Percentiles rank a stretch among this genome's conserved stretches.
Evolutionary conservation across 345 rosid species (phyloP).

Genomic region (Cardamine occulta): DNA sequence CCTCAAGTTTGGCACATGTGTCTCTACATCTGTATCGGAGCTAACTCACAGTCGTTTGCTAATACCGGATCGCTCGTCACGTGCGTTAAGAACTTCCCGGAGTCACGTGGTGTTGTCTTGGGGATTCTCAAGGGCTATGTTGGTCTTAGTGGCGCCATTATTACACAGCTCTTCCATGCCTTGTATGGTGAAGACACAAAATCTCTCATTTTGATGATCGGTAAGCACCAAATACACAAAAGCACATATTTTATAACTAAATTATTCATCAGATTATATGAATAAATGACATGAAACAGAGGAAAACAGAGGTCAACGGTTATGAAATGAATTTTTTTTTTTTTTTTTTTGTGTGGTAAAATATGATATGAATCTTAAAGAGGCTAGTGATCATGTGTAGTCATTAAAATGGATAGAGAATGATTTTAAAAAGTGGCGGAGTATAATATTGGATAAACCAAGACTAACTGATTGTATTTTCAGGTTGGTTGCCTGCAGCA

Average conservation of each 20-base stretch:
- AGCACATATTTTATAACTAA: too few species aligned
- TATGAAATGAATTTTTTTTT: background rate
- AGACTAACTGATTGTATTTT: slow-evolving; percentile 2
- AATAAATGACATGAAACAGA: slow-evolving; percentile 11
- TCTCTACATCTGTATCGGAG: slow-evolving; percentile 53
- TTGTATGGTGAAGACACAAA: slow-evolving; percentile 51
- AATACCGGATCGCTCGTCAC: slow-evolving; percentile 59
- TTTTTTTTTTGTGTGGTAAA: too few species aligned
- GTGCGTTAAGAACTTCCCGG: slow-evolving; percentile 65
- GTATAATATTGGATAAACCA: too few species aligned
- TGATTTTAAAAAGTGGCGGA: too few species aligned
- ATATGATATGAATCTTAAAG: slow-evolving; percentile 23
- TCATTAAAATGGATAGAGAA: background rate
- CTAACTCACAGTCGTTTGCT: slow-evolving; percentile 63
- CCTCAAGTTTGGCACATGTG: slow-evolving; percentile 66
- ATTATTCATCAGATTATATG: background rate
- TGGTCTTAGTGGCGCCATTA: slow-evolving; percentile 62
- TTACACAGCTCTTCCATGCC: slow-evolving; percentile 56
- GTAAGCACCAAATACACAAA: slow-evolving; percentile 18
- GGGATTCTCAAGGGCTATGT: slow-evolving; percentile 62
- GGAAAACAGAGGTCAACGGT: slow-evolving; percentile 12
- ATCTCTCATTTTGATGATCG: slow-evolving; percentile 52
- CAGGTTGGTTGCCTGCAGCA: slow-evolving; percentile 56
- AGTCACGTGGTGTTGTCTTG: slow-evolving; percentile 54
- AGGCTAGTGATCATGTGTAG: background rate